These are phyloP conservation scores for Spathaspora passalidarum DNA, from an alignment of 805 yeast species.

Conservation along the genomic window DNA sequence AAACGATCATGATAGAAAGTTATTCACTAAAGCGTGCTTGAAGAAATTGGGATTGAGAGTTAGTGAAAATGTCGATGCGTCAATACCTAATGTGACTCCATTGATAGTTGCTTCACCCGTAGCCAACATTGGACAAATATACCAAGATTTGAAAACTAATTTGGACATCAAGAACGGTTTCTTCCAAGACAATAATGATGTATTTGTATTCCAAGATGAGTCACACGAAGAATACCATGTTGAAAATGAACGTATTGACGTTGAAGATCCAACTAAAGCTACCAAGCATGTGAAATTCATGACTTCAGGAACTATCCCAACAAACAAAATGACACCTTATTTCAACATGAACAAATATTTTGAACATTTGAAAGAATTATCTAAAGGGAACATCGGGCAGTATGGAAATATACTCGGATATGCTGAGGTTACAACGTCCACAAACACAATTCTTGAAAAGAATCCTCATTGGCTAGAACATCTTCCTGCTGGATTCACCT, in stretches of 20 bases:
- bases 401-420: constrained; percentile 69
- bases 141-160: constrained; percentile 35
- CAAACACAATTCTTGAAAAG: constrained; percentile 72
- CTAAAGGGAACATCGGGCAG: constrained; percentile 19
- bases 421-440: constrained; percentile 89
- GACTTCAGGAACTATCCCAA: constrained; percentile 47
- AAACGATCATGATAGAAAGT: constrained; percentile 46
- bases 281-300: constrained; percentile 46
- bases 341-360: constrained; percentile 65
- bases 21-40: constrained; percentile 58
- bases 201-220: constrained; percentile 48
- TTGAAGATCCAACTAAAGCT: constrained; percentile 49
- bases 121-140: constrained; percentile 28
- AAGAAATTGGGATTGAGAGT: constrained; percentile 65
- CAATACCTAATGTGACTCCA: constrained; percentile 70
- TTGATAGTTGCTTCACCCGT: constrained; percentile 48
- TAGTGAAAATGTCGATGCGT: constrained; percentile 43
- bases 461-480: constrained; percentile 57
- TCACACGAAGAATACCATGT: constrained; percentile 19
- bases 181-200: constrained; percentile 55
- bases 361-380: constrained; percentile 31
- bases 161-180: constrained; percentile 28
- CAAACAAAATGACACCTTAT: constrained; percentile 57
- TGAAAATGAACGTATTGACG: constrained; percentile 9
- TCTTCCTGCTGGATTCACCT: constrained; percentile 68